Evolutionary conservation across 163 green algal species (phyloP).

Genomic region (Chlorella variabilis): DNA sequence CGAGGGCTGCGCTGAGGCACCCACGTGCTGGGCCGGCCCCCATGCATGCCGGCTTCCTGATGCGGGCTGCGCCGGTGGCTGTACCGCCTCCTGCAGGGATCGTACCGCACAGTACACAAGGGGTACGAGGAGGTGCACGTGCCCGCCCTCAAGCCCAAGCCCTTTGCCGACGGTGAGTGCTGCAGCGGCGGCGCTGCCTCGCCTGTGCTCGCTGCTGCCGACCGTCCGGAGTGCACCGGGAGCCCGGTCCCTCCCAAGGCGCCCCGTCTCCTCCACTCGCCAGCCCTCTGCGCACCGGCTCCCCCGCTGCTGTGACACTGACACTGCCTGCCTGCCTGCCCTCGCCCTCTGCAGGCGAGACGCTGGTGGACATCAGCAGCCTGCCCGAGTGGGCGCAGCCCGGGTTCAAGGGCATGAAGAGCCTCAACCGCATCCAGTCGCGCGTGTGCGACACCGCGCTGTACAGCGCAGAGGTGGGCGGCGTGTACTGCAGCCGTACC

Average conservation of each 20-base stretch:
- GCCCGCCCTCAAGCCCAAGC: conserved; percentile 91
- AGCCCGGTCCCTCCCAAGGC: neutral
- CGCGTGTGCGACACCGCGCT: conserved; percentile 89
- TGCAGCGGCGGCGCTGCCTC: too few species aligned
- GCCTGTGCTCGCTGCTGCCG: neutral
- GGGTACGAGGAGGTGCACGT: conserved; percentile 98
- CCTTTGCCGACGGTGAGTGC: conserved; percentile 77
- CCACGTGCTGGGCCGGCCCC: too few species aligned
- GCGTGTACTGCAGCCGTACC: neutral
- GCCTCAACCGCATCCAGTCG: conserved; percentile 95
- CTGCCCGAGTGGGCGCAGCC: conserved; percentile 93
- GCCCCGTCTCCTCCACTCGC: neutral
- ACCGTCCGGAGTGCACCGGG: neutral
- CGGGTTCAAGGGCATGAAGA: conserved; percentile 86
- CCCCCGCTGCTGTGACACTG: too few species aligned
- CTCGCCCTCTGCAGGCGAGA: conserved; percentile 60
- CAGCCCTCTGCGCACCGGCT: neutral
- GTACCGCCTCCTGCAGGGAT: conserved; percentile 63
- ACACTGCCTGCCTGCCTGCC: neutral
- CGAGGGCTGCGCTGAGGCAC: too few species aligned
- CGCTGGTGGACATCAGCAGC: conserved; percentile 79
- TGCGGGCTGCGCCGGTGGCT: too few species aligned
- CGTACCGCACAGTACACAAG: conserved; percentile 90
- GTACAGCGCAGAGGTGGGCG: conserved; percentile 52
- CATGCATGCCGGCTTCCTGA: too few species aligned